phyloP scores from a whole-genome alignment of 2,329 filamentous ascomycete species.

The Didymella glomerata region DNA sequence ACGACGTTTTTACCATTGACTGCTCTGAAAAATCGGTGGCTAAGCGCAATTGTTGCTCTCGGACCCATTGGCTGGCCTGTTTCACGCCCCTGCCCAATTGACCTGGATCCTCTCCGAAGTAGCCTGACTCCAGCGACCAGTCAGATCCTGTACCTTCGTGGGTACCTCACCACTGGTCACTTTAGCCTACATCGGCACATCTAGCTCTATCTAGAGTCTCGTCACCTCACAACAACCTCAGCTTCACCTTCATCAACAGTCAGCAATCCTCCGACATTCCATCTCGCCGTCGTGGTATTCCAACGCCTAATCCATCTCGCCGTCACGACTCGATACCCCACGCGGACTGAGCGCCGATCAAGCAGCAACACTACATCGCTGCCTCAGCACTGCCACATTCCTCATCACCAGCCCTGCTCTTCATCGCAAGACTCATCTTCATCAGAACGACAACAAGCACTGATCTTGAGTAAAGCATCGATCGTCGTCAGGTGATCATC shows the following conservation, averaged over 20 bases:
- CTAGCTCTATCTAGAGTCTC: slow-evolving; percentile 43
- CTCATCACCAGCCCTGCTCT: slow-evolving; percentile 2
- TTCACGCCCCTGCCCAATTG: slow-evolving; percentile 50
- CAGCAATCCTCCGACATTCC: slow-evolving; percentile 32
- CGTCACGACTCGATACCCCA: slow-evolving; percentile 23
- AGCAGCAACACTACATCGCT: slow-evolving; percentile 15
- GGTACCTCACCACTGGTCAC: slow-evolving; percentile 48
- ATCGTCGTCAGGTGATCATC: slow-evolving; percentile 6
- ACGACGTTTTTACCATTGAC: slow-evolving; percentile 38
- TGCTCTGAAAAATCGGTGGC: slow-evolving; percentile 45
- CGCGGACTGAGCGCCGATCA: slow-evolving; percentile 21
- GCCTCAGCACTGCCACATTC: slow-evolving; percentile 17
- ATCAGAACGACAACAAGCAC: neutral
- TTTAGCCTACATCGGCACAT: slow-evolving; percentile 44
- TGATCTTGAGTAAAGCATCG: neutral
- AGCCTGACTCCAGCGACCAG: slow-evolving; percentile 50
- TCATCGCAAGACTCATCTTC: neutral
- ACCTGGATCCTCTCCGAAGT: slow-evolving; percentile 46
- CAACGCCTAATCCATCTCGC: slow-evolving; percentile 21
- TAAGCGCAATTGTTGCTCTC: slow-evolving; percentile 45
- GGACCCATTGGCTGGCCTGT: slow-evolving; percentile 50
- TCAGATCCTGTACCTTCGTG: slow-evolving; percentile 42
- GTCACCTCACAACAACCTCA: slow-evolving; percentile 36
- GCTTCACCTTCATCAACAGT: slow-evolving; percentile 34
- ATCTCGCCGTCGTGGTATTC: slow-evolving; percentile 1